Evolutionary conservation across 2,329 filamentous ascomycete genomes (phyloP), one percentile per base, ranked within the genome.

Genomic region (Ophiostoma australiae): DNA sequence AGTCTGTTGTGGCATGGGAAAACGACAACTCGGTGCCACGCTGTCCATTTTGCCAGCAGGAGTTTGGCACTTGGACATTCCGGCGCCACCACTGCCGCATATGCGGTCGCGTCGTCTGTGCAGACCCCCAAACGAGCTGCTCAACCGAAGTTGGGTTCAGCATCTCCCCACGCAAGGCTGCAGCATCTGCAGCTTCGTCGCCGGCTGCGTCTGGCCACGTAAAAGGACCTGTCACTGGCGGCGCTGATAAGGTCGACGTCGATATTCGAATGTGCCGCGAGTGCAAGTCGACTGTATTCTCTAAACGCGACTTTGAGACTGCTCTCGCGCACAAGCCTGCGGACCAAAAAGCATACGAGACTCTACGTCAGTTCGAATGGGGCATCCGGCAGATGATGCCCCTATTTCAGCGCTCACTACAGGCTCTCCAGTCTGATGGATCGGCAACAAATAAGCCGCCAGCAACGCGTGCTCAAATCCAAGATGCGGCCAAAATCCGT

Each of bases 11-110:
- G 20, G 91, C 90, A 0, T 99, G 95, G 95, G 92, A 99, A 79
- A 94, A 98, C 69, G 95, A 99, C 79, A 85, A 90, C 0, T 87
- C 84, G 41, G 93, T 99, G 6, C 73, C 84, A 1, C 89, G 89
- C 74, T 99, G 95, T 77, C 95, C 95, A 0, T 97, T 97, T 77
- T 99, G 95, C 76, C 92, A 97, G 77, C 95, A 99, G 76, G 93
- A 97, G 71, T 99, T 99, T 79, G 91, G 93, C 0, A 91, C 90
- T 17, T 98, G 97, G 86, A 91, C 93, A 1, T 97, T 98, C 77
- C 88, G 95, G 76, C 85, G 95, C 75, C 95, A 98, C 79, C 95
- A 99, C 80, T 99, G 95, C 80, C 88, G 95, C 70, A 90, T 97
- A 80, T 99, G 95, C 76, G 95, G 95, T 3, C 88, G 91, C 63